phyloP scores from a whole-genome alignment of 495 filamentous ascomycete species.

The Daldinia caldariorum region DNA sequence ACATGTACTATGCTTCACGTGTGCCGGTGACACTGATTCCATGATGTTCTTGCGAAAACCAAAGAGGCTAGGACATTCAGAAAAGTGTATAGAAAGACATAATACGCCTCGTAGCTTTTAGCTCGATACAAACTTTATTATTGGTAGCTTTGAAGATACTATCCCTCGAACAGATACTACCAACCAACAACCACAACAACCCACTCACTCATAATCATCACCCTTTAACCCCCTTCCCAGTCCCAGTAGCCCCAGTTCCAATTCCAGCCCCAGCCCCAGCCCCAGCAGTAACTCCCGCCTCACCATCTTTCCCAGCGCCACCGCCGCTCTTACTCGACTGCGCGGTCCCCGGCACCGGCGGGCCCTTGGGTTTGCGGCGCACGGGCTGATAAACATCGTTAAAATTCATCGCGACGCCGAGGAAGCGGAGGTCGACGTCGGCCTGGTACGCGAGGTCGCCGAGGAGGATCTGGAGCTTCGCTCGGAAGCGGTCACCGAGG shows the following conservation, averaged over 20 bases:
- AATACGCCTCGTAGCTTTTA: background rate
- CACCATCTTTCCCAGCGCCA: background rate
- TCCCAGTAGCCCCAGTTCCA: background rate
- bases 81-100: no score
- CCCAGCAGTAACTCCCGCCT: background rate
- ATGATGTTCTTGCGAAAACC: no score
- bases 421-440: constrained; percentile 93
- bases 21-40: no score
- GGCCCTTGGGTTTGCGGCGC: constrained; percentile 62
- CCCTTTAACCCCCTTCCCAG: constrained; percentile 19
- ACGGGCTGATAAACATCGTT: constrained; percentile 92
- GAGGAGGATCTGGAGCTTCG: constrained; percentile 79
- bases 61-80: no score
- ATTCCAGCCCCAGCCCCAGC: background rate
- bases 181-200: no score
- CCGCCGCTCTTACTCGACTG: background rate
- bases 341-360: constrained; percentile 19
- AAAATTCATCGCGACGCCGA: constrained; percentile 98
- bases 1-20: no score
- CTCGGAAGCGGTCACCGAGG: constrained; percentile 77
- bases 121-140: background rate
- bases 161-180: no score
- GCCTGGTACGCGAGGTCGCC: constrained; percentile 93
- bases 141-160: no score
- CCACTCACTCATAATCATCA: constrained; percentile 2